These are phyloP conservation scores for Sclerotinia minor DNA, from an alignment of 2,329 filamentous ascomycete genomes.

Conservation along the genomic window DNA sequence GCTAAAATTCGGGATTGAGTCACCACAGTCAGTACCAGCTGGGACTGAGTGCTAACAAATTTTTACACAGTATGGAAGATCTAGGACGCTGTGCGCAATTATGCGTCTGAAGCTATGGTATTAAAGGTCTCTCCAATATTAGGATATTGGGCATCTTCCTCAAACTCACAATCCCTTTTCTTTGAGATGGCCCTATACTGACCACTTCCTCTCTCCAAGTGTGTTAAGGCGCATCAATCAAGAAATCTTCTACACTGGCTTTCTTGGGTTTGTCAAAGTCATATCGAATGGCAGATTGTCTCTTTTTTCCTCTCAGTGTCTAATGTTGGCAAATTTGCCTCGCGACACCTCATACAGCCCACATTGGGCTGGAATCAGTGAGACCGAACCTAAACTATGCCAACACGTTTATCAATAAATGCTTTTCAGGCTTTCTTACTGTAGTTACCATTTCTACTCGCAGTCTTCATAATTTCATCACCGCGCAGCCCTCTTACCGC, in stretches of 20 bases:
- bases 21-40: neutral
- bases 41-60: neutral
- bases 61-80: neutral
- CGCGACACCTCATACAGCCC: neutral
- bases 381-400: neutral
- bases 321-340: neutral
- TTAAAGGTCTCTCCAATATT: neutral
- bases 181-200: neutral
- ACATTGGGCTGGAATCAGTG: neutral
- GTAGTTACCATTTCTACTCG: neutral
- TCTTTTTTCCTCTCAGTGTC: neutral
- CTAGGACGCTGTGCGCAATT: neutral
- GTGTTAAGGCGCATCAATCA: neutral
- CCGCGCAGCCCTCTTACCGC: slow-evolving; percentile 8
- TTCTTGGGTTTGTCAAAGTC: too few species aligned
- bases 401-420: neutral
- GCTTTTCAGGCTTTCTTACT: neutral
- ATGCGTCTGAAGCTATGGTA: too few species aligned
- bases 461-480: neutral
- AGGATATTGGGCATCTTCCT: neutral
- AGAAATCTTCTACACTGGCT: neutral
- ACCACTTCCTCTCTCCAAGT: neutral
- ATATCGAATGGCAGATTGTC: neutral
- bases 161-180: neutral
- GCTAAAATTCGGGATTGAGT: neutral